Evolutionary conservation across 1,284 basidiomycete species (phyloP).

Genomic region (Fomitopsis pinicola): DNA sequence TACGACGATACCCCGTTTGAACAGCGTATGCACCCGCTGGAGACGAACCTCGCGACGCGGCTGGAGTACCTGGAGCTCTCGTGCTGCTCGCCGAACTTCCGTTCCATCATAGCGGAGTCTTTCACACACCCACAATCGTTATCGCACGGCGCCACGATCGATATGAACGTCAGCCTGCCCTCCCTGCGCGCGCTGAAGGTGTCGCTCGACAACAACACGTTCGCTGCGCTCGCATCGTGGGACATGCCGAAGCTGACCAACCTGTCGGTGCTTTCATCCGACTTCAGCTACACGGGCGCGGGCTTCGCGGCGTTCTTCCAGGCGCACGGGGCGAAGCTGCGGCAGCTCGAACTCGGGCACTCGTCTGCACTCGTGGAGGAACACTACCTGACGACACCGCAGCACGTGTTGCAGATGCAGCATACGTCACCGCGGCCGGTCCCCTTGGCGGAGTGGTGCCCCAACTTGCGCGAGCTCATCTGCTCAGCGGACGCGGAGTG

Average conservation of each 20-base stretch:
- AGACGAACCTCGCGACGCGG: slow-evolving; percentile 43
- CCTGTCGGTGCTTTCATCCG: slow-evolving; percentile 61
- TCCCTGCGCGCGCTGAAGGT: slow-evolving; percentile 61
- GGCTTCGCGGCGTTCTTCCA: slow-evolving; percentile 65
- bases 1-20: slow-evolving; percentile 64
- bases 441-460: slow-evolving; percentile 58
- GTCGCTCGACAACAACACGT: slow-evolving; percentile 65
- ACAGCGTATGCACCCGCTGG: slow-evolving; percentile 48
- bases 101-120: slow-evolving; percentile 20
- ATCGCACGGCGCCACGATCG: slow-evolving; percentile 15
- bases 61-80: slow-evolving; percentile 58
- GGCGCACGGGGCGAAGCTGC: slow-evolving; percentile 55
- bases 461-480: slow-evolving; percentile 62
- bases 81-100: slow-evolving; percentile 30
- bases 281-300: slow-evolving; percentile 58
- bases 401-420: slow-evolving; percentile 25
- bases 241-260: slow-evolving; percentile 56
- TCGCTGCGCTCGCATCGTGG: slow-evolving; percentile 55
- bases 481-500: slow-evolving; percentile 72
- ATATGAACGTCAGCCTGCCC: slow-evolving; percentile 40
- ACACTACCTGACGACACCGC: slow-evolving; percentile 49
- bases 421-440: slow-evolving; percentile 27
- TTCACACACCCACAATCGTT: slow-evolving; percentile 17
- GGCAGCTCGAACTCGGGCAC: slow-evolving; percentile 68
- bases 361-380: slow-evolving; percentile 61